Evolutionary conservation across 2,329 filamentous ascomycete genomes (phyloP), one percentile per base, ranked within the genome.

Genomic region (Microdochium nivale): DNA sequence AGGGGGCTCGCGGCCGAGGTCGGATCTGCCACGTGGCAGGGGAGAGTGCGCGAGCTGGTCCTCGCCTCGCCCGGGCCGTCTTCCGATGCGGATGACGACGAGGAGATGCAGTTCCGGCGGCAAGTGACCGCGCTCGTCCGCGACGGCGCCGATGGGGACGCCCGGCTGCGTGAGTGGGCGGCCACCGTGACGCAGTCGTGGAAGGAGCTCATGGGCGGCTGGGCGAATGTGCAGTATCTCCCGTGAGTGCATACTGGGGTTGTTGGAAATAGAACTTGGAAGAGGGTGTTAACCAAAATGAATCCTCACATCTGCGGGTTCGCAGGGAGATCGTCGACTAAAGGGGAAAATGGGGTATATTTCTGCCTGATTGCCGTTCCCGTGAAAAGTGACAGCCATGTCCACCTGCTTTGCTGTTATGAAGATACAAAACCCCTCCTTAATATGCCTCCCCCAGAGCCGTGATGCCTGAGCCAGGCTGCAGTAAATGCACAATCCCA

Each of bases 151-250:
- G 59, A 51, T 2, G 62, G 64, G 11, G 67, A 70, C 53, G 40
- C 40, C 19, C 40, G 40, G 40, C 40, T 44, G 40, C 40, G 40
- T 13, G 58, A 64, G 43, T 72, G 69, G 69, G 62, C 63, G 7
- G 63, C 61, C 1, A 52, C 53, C 23, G 57, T 71, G n/a, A 56
- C 68, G 23, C 62, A 68, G 25, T 68, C 65, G 48, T 73, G 70
- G 70, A 58, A 63, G 48, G 65, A 71, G 46, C 62, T 63, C 3
- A 60, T 70, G 2, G 66, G 64, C 52, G 69, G 70, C 32, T 70
- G 69, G 66, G 55, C 56, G 16, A 57, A 59, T 48, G 64, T 70
- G 2, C 66, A 62, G 56, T 62, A 44, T 24, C 21, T 44, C 14
- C 40, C 40, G 8, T 44, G 40, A 44, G 40, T 13, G n/a, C n/a